A percentile compares a stretch with the other conserved stretches of the same genome.
These are phyloP conservation scores for Scopulariopsis brevicaulis DNA, from an alignment of 2,329 filamentous ascomycete species.

Conservation along the genomic window DNA sequence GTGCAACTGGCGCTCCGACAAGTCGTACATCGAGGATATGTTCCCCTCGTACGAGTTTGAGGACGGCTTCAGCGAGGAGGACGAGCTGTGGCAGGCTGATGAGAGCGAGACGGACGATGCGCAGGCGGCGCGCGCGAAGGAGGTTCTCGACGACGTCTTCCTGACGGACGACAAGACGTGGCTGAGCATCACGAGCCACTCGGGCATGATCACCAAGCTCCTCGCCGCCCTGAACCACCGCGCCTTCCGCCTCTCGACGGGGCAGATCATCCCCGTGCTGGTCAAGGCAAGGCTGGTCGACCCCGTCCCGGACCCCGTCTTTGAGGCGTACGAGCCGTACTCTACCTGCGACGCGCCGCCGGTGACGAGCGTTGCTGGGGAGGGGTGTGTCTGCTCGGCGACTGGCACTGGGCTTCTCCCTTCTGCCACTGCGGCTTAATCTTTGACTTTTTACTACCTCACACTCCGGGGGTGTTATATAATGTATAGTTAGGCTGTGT, in stretches of 20 bases:
- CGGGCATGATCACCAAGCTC: slow-evolving; percentile 40
- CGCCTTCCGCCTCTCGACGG: slow-evolving; percentile 51
- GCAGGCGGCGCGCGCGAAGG: slow-evolving; percentile 35
- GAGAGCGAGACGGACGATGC: slow-evolving; percentile 30
- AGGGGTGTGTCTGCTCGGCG: slow-evolving; percentile 29
- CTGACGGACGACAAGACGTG: slow-evolving; percentile 37
- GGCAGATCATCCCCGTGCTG: slow-evolving; percentile 56
- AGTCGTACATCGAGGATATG: slow-evolving; percentile 35
- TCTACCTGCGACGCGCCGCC: slow-evolving; percentile 32
- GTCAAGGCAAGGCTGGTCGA: slow-evolving; percentile 42
- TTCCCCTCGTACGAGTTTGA: slow-evolving; percentile 48
- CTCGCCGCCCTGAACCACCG: slow-evolving; percentile 48
- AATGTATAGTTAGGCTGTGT: too few relatives aligned
- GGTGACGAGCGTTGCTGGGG: slow-evolving; percentile 25
- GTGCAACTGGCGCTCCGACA: slow-evolving; percentile 50
- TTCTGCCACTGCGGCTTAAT: background rate
- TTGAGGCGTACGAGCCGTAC: slow-evolving; percentile 23
- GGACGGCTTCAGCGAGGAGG: slow-evolving; percentile 45
- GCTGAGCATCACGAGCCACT: slow-evolving; percentile 49
- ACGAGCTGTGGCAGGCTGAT: slow-evolving; percentile 29
- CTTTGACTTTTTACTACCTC: background rate
- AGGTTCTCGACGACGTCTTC: slow-evolving; percentile 46
- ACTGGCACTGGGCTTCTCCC: background rate
- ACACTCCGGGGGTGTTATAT: too few relatives aligned
- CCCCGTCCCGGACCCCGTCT: slow-evolving; percentile 17